Evolutionary conservation across 352 stramenopile genomes (phyloP), one percentile per base, ranked within the genome.

Genomic region (Pythium sukuiense): DNA sequence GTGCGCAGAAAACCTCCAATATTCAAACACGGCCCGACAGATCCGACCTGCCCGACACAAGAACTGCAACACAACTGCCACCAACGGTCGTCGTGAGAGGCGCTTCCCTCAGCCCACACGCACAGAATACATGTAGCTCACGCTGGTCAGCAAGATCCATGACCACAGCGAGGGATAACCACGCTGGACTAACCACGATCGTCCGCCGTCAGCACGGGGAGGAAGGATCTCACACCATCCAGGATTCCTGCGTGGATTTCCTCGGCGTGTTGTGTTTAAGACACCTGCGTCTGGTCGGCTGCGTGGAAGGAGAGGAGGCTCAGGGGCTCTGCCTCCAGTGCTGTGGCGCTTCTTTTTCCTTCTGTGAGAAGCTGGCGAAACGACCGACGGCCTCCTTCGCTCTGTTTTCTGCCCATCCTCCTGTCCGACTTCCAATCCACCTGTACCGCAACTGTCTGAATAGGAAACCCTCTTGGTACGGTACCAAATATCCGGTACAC

Each of bases 1-100:
- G 52, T 71, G 50, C 57, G 53, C 64, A 62, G 59, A 62, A 46
- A 62, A 67, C 65, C 65, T 72, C 45, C 54, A n/a, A 46, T 59
- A 67, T 32, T n/a, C 2, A 49, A 61, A 65, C 37, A 16, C 64
- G 59, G 33, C 65, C 48, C 65, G 59, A 72, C 65, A 60, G 63
- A 65, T 65, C 64, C 64, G 64, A 71, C 64, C 48, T 66, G 29
- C 24, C 35, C 60, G 27, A 39, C 41, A 55, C 61, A 39, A 57
- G 33, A 66, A 60, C 13, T 50, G n/a, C 14, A 32, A 35, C 32
- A 35, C 5, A 35, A 35, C 32, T 35, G 29, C 20, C 8, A 30
- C 26, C 48, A 56, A 5, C 39, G 26, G 45, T 52, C 16, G 45
- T 52, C 45, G 45, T 52, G 5, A 35, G 45, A n/a, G 7, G 35